phyloP scores from a whole-genome alignment of 306 rosid genomes.

The Potentilla sterilis region DNA sequence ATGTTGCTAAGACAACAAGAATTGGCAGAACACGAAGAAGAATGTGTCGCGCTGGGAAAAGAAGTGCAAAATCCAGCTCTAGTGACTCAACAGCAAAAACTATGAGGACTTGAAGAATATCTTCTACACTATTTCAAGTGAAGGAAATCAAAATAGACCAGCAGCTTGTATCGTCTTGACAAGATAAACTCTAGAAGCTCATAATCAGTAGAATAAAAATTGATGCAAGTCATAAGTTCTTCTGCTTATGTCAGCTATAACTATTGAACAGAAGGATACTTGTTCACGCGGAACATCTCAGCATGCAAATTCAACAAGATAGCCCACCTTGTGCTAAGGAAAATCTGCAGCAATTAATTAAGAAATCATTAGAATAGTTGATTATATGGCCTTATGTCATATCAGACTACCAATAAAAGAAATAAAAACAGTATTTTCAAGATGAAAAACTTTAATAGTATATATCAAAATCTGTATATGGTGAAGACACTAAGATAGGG shows the following conservation, averaged over 20 bases:
- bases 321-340: slow-evolving; percentile 98
- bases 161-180: neutral
- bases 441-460: neutral
- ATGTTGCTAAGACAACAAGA: slow-evolving; percentile 86
- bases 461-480: neutral
- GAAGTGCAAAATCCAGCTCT: slow-evolving; percentile 93
- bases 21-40: slow-evolving; percentile 92
- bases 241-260: neutral
- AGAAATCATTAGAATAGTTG: slow-evolving; percentile 22
- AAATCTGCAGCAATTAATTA: slow-evolving; percentile 60
- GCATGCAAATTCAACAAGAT: slow-evolving; percentile 93
- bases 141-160: slow-evolving; percentile 54
- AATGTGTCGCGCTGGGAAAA: slow-evolving; percentile 86
- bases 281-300: slow-evolving; percentile 99
- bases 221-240: neutral
- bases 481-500: slow-evolving; percentile 7
- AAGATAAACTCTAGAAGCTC: neutral
- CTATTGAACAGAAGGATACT: slow-evolving; percentile 66
- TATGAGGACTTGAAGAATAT: slow-evolving; percentile 94
- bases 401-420: neutral
- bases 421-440: neutral
- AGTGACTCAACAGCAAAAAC: slow-evolving; percentile 92
- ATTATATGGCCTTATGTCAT: slow-evolving; percentile 18
- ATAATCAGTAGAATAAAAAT: neutral
- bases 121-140: slow-evolving; percentile 83